phyloP scores from a whole-genome alignment of 225 moss, liverwort and hornwort species.

The Pseudoscleropodium purum region DNA sequence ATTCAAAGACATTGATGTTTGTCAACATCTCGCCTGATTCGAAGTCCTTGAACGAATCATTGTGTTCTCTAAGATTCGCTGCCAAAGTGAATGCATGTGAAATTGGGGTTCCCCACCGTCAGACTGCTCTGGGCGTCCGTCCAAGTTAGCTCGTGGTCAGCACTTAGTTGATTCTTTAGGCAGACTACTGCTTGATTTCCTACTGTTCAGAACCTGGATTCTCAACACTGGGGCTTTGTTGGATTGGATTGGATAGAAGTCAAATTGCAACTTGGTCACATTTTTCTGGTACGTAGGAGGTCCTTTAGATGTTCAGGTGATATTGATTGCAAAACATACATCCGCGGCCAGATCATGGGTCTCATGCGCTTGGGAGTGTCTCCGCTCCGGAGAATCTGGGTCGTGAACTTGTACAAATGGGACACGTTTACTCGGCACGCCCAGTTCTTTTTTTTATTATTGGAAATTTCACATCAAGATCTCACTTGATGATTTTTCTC shows the following conservation, averaged over 20 bases:
- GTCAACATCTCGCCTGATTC: conserved; percentile 95
- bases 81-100: conserved; percentile 98
- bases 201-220: conserved; percentile 24
- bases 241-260: background rate
- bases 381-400: background rate
- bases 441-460: conserved; percentile 1
- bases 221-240: background rate
- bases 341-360: background rate
- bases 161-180: background rate
- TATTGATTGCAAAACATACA: conserved; percentile 1
- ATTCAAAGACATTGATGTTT: conserved; percentile 98
- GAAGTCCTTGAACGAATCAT: conserved; percentile 86
- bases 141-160: conserved; percentile 31
- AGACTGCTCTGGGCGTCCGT: conserved; percentile 54
- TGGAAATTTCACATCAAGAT: conserved; percentile 27
- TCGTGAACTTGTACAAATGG: conserved; percentile 15
- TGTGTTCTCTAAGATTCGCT: conserved; percentile 91
- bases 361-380: background rate
- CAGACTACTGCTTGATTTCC: background rate
- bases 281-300: background rate
- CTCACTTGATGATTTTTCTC: conserved; percentile 27
- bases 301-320: background rate
- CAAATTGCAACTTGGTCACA: background rate
- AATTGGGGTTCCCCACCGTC: conserved; percentile 91
- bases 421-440: background rate